Conservation (phyloP, 805 yeast species). For the Wickerhamomyces alni region DNA sequence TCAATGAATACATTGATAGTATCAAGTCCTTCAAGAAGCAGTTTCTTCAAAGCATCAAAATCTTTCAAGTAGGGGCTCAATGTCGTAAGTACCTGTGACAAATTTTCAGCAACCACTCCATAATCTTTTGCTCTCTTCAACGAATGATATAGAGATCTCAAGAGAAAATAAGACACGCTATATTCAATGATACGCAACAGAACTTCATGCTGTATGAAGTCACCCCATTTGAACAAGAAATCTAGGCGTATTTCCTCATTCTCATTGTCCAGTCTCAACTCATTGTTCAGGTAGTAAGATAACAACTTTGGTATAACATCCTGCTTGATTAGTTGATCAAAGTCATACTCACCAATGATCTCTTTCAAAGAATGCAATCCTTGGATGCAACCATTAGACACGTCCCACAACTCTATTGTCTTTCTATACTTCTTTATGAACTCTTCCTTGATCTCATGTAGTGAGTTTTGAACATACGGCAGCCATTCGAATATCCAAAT, state of each 20-base stretch:
- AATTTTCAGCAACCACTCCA: slow-evolving; percentile 22
- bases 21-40: slow-evolving; percentile 21
- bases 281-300: not conserved
- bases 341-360: slow-evolving; percentile 23
- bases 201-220: slow-evolving; percentile 10
- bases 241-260: slow-evolving; percentile 5
- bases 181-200: slow-evolving; percentile 25
- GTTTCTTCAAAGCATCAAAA: slow-evolving; percentile 6
- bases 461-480: slow-evolving; percentile 20
- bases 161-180: slow-evolving; percentile 29
- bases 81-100: slow-evolving; percentile 24
- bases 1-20: slow-evolving; percentile 26
- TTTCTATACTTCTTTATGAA: slow-evolving; percentile 20
- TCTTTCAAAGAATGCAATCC: slow-evolving; percentile 28
- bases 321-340: slow-evolving; percentile 13
- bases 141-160: slow-evolving; percentile 8
- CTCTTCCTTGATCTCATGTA: slow-evolving; percentile 14
- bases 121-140: not conserved
- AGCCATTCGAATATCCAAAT: slow-evolving; percentile 36
- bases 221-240: slow-evolving; percentile 21
- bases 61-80: slow-evolving; percentile 16
- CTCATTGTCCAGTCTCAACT: no score
- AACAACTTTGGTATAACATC: slow-evolving; percentile 19
- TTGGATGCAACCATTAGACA: slow-evolving; percentile 2
- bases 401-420: slow-evolving; percentile 17